Conservation (phyloP, 192 early-diverging fungal species). For the Thoreauomyces humboldtii region DNA sequence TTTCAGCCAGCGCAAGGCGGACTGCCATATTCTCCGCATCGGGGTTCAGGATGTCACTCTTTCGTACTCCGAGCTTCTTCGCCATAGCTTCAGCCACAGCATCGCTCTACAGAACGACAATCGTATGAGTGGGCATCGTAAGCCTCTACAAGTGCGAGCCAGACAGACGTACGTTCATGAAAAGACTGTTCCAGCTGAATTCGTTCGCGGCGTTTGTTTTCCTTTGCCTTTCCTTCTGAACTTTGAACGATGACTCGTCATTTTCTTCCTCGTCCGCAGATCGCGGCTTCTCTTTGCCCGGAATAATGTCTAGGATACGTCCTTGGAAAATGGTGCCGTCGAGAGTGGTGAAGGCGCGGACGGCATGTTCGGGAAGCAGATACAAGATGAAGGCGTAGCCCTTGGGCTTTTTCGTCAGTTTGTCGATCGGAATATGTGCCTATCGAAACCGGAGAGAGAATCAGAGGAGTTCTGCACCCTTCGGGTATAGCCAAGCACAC, state of each 20-base stretch:
- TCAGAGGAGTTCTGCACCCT: not conserved
- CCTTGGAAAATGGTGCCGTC: conserved; percentile 90
- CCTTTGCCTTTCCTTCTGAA: conserved; percentile 76
- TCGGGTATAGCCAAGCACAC: no score
- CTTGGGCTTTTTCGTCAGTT: conserved; percentile 88
- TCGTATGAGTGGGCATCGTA: no score
- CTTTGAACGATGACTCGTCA: conserved; percentile 61
- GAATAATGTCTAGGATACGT: conserved; percentile 82
- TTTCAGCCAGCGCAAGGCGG: conserved; percentile 94
- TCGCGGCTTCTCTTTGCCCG: conserved; percentile 82
- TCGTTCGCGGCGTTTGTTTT: conserved; percentile 76
- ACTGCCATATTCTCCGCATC: conserved; percentile 89
- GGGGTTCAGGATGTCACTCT: conserved; percentile 87
- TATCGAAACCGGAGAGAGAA: not conserved
- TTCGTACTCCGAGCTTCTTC: conserved; percentile 82
- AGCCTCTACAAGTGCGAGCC: conserved; percentile 3
- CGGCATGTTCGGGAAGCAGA: conserved; percentile 88
- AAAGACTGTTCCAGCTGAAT: conserved; percentile 96
- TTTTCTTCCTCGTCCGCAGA: conserved; percentile 50
- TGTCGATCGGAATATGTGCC: conserved; percentile 92
- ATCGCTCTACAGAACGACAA: conserved; percentile 77
- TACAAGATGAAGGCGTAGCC: conserved; percentile 91
- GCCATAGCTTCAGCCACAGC: conserved; percentile 95
- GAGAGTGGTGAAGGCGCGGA: conserved; percentile 78
- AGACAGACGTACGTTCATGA: conserved; percentile 68